Conservation (phyloP, 2,329 filamentous ascomycete genomes). For the Aureobasidium sp. region DNA sequence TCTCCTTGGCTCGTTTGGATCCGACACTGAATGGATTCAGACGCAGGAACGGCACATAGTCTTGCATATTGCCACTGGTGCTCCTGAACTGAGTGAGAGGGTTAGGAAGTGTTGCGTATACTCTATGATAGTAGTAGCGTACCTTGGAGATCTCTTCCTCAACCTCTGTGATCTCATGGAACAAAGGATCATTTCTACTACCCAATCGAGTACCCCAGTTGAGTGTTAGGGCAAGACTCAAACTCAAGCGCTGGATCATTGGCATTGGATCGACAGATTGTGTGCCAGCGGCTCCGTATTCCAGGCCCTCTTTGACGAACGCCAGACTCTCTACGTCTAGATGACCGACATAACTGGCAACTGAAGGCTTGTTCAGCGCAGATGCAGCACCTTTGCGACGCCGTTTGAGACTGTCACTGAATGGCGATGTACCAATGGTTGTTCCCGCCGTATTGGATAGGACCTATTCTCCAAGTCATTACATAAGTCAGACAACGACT, state of each 20-base stretch:
- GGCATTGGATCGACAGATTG: slow-evolving; percentile 57
- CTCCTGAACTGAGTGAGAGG: slow-evolving; percentile 41
- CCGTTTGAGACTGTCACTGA: slow-evolving; percentile 57
- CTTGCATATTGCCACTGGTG: slow-evolving; percentile 55
- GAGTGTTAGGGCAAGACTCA: slow-evolving; percentile 57
- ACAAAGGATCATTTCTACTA: slow-evolving; percentile 53
- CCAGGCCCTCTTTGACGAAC: slow-evolving; percentile 55
- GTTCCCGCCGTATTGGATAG: slow-evolving; percentile 59
- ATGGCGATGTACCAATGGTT: slow-evolving; percentile 62
- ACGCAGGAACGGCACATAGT: slow-evolving; percentile 53
- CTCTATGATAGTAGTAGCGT: background rate
- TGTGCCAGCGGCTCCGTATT: slow-evolving; percentile 50
- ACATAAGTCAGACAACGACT: background rate
- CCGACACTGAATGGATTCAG: slow-evolving; percentile 57
- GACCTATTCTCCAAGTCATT: slow-evolving; percentile 36
- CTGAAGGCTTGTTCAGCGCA: slow-evolving; percentile 58
- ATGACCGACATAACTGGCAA: slow-evolving; percentile 56
- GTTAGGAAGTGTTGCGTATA: background rate
- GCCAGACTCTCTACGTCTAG: slow-evolving; percentile 57
- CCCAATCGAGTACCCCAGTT: slow-evolving; percentile 60
- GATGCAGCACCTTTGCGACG: slow-evolving; percentile 59
- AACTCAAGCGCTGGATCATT: slow-evolving; percentile 58
- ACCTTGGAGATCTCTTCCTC: slow-evolving; percentile 52
- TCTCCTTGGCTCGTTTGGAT: slow-evolving; percentile 52
- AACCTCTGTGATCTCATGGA: slow-evolving; percentile 56